Conservation (phyloP, 2,329 filamentous ascomycete species). For the Pseudogymnoascus sp. region DNA sequence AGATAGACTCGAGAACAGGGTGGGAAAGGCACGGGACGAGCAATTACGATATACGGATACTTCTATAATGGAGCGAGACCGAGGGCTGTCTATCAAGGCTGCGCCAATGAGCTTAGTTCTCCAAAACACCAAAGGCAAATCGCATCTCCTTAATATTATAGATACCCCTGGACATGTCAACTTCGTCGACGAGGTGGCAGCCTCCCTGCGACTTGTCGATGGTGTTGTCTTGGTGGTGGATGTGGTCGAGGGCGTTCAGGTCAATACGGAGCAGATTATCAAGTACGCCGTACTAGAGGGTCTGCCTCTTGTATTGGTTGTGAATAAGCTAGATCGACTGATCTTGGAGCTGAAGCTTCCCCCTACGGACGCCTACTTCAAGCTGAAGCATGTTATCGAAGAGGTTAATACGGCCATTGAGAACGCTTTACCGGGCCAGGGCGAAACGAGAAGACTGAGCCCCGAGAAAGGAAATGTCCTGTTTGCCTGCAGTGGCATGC, state of each 20-base stretch:
- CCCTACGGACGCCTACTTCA: constrained; percentile 95
- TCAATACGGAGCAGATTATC: constrained; percentile 95
- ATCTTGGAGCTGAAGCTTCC: constrained; percentile 92
- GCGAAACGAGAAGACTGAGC: constrained; percentile 73
- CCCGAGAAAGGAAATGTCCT: constrained; percentile 98
- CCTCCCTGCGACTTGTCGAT: constrained; percentile 78
- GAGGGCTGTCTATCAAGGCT: constrained; percentile 85
- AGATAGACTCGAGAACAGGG: constrained; percentile 70
- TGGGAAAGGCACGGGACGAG: constrained; percentile 75
- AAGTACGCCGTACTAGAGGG: constrained; percentile 89
- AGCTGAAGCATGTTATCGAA: constrained; percentile 96
- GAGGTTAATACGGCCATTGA: constrained; percentile 96
- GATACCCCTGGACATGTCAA: constrained; percentile 98
- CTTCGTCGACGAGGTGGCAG: constrained; percentile 94
- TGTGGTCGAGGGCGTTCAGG: constrained; percentile 96
- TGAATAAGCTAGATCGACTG: constrained; percentile 96
- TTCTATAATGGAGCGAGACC: constrained; percentile 79
- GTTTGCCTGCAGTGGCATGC: constrained; percentile 87
- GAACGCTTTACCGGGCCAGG: constrained; percentile 72
- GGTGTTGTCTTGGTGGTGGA: constrained; percentile 91
- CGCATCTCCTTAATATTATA: constrained; percentile 87
- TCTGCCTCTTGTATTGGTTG: constrained; percentile 77
- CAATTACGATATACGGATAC: constrained; percentile 93
- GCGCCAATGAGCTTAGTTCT: constrained; percentile 91
- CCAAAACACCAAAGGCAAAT: constrained; percentile 84